phyloP scores from a whole-genome alignment of 306 rosid species.

The Cicer bijugum region DNA sequence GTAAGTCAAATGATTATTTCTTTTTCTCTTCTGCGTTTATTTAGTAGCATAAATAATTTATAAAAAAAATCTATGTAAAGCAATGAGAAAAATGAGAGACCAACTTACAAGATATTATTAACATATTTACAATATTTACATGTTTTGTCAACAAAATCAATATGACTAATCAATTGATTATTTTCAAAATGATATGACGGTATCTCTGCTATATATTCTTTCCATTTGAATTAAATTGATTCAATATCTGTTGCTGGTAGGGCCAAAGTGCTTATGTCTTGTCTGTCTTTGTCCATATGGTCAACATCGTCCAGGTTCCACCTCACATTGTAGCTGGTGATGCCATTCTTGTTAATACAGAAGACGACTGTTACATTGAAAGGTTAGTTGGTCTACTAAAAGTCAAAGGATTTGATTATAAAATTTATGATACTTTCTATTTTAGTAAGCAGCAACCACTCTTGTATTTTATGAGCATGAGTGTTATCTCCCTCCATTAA shows the following conservation, averaged over 20 bases:
- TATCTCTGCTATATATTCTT: conserved; percentile 30
- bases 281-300: conserved; percentile 7
- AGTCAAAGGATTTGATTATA: conserved; percentile 26
- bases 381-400: conserved; percentile 58
- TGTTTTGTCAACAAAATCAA: conserved; percentile 16
- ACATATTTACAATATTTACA: not conserved
- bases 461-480: conserved; percentile 34
- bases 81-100: not conserved
- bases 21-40: conserved; percentile 21
- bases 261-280: conserved; percentile 24
- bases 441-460: conserved; percentile 22
- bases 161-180: conserved; percentile 18
- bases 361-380: conserved; percentile 76
- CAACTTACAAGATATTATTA: conserved; percentile 3
- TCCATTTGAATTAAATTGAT: conserved; percentile 33
- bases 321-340: conserved; percentile 77
- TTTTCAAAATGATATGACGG: not conserved
- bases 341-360: conserved; percentile 71
- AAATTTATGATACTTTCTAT: conserved; percentile 16
- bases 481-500: not conserved
- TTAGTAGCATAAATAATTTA: conserved; percentile 22
- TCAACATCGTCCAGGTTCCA: conserved; percentile 64
- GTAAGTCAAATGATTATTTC: conserved; percentile 57
- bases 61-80: not conserved
- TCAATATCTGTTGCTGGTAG: conserved; percentile 15